Evolutionary conservation across 495 filamentous ascomycete genomes (phyloP), one percentile per base, ranked within the genome.

Genomic region (Aspergillus biplanus): DNA sequence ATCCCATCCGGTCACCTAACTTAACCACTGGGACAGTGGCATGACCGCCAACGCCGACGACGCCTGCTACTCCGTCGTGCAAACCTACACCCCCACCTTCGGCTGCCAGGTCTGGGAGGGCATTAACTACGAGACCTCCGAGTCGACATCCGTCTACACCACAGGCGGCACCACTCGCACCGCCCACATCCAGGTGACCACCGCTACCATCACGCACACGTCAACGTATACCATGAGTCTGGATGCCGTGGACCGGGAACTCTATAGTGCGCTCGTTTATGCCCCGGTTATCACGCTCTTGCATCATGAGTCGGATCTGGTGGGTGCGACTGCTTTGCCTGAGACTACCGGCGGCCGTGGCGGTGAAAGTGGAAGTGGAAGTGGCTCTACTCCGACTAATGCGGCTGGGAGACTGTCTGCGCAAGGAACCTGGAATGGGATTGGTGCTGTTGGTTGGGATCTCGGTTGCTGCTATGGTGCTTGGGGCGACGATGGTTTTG

Each of bases 401-500:
- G 39, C 56, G 13, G 56, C 56, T 7, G 21, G 21, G 1, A 47
- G 56, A 8, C 56, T 58, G 0, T 11, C 35, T 7, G 46, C 5
- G 11, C 6, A 13, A 18, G 8, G 3, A 13, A 32, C 55, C 8
- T 58, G 56, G 56, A 18, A 58, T 21, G 56, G 56, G 5, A 11
- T 58, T 33, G 56, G 56, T 15, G 12, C 56, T 33, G 39, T 58
- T 12, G 11, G 11, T 58, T 44, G 56, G 56, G 6, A 48, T 58
- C 31, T 58, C 37, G 37, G 27, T 44, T 47, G 37, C 6, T 2
- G 56, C 56, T 7, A 13, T n/a, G 32, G 47, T 16, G 0, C n/a
- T 60, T 6, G 58, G 58, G n/a, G 58, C 46, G 37, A 47, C 42
- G n/a, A 39, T 60, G 58, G 16, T 52, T 4, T 33, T 60, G 21